A percentile compares a stretch with the other conserved stretches of the same genome.
phyloP scores from a whole-genome alignment of 2,329 filamentous ascomycete genomes.

The Fusarium stilboides region DNA sequence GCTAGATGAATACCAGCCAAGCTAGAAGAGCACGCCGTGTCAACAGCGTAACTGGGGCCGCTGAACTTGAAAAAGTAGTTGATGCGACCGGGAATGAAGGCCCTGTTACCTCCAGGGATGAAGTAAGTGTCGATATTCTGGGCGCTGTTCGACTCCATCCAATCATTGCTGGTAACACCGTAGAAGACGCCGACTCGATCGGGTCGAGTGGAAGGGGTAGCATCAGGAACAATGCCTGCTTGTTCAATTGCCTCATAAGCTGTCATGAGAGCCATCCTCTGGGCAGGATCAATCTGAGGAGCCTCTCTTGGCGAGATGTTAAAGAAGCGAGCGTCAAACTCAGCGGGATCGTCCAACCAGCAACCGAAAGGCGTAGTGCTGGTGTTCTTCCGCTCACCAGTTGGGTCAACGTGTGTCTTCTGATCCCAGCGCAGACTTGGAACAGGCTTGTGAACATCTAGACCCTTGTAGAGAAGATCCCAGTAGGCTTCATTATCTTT shows the following conservation, averaged over 20 bases:
- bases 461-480: slow-evolving; percentile 75
- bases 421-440: slow-evolving; percentile 51
- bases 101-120: slow-evolving; percentile 61
- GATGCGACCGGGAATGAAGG: slow-evolving; percentile 72
- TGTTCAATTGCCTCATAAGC: slow-evolving; percentile 79
- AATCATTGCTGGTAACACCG: slow-evolving; percentile 84
- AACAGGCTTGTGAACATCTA: slow-evolving; percentile 73
- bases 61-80: slow-evolving; percentile 86
- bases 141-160: slow-evolving; percentile 81
- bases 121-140: slow-evolving; percentile 75
- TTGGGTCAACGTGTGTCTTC: slow-evolving; percentile 61
- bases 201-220: slow-evolving; percentile 72
- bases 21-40: slow-evolving; percentile 85
- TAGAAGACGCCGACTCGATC: slow-evolving; percentile 80
- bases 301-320: slow-evolving; percentile 72
- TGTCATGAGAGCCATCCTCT: slow-evolving; percentile 74
- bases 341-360: slow-evolving; percentile 74
- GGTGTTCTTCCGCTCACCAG: slow-evolving; percentile 75
- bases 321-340: slow-evolving; percentile 80
- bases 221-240: slow-evolving; percentile 75
- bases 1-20: slow-evolving; percentile 78
- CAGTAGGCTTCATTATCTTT: slow-evolving; percentile 73
- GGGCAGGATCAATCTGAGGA: slow-evolving; percentile 72
- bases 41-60: slow-evolving; percentile 79
- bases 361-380: slow-evolving; percentile 56